Conservation (phyloP, 441 rosid species). For the Populus hybrid region DNA sequence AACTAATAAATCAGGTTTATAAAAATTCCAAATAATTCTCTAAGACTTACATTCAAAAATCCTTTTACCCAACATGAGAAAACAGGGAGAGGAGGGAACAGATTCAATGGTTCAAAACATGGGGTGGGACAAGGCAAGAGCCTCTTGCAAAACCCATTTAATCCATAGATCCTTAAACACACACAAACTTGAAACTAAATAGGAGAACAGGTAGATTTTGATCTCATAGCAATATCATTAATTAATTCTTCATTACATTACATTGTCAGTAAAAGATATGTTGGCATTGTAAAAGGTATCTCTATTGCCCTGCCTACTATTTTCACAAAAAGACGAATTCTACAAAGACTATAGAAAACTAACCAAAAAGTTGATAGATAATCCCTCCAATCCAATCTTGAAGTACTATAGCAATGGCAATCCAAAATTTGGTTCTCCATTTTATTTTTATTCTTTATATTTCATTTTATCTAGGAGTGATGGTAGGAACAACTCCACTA, state of each 20-base stretch:
- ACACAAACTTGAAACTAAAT: neutral
- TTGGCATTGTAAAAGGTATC: neutral
- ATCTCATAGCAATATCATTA: neutral
- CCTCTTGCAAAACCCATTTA: too few species aligned
- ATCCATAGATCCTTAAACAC: too few species aligned
- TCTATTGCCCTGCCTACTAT: neutral
- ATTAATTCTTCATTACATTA: neutral
- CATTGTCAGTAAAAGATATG: neutral
- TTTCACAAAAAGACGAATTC: neutral
- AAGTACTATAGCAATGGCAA: neutral
- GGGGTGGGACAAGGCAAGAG: too few species aligned
- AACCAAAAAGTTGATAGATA: neutral
- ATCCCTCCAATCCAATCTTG: neutral
- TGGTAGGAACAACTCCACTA: slow-evolving; percentile 70
- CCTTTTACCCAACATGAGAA: too few species aligned
- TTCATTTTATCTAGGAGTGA: slow-evolving; percentile 57
- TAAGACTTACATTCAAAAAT: too few species aligned
- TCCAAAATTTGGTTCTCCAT: neutral
- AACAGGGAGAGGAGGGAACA: too few species aligned
- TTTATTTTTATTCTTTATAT: too few species aligned
- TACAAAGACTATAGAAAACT: neutral
- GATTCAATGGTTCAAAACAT: too few species aligned
- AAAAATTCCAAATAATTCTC: too few species aligned
- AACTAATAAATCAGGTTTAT: too few species aligned
- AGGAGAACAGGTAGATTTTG: neutral